Evolutionary conservation across 495 filamentous ascomycete species (phyloP).

Genomic region (Schizothecium vesticola): DNA sequence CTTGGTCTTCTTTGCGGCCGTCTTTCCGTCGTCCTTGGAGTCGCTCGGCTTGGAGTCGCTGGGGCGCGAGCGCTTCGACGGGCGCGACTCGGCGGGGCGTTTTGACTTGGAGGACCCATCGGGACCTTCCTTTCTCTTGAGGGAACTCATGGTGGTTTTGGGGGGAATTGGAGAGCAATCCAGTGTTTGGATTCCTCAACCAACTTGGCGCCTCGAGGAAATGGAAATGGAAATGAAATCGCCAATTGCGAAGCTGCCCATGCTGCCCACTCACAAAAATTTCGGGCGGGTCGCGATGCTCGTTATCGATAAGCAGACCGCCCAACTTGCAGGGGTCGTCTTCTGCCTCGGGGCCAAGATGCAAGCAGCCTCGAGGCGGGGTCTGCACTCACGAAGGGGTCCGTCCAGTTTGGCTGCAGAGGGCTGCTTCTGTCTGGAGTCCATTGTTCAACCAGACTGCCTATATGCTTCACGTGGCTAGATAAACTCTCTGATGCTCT

Average conservation of each 20-base stretch:
- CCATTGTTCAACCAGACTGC: background rate
- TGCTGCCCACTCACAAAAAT: slow-evolving; percentile 24
- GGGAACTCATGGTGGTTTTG: slow-evolving; percentile 34
- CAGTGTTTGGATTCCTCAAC: slow-evolving; percentile 7
- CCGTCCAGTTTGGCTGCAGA: background rate
- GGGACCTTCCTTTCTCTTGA: slow-evolving; percentile 46
- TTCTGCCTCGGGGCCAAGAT: background rate
- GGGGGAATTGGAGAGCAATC: slow-evolving; percentile 21
- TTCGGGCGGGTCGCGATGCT: slow-evolving; percentile 22
- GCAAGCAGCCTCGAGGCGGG: no score
- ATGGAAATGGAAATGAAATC: slow-evolving; percentile 1
- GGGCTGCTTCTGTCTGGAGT: background rate
- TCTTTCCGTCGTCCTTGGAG: slow-evolving; percentile 13
- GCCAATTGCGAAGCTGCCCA: background rate
- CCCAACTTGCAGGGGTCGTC: no score
- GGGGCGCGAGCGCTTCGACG: slow-evolving; percentile 41
- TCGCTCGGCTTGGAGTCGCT: slow-evolving; percentile 25
- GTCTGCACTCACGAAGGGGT: background rate
- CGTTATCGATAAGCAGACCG: slow-evolving; percentile 32
- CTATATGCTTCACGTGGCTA: background rate
- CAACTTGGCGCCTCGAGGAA: slow-evolving; percentile 14
- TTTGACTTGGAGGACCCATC: slow-evolving; percentile 37
- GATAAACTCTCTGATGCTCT: background rate
- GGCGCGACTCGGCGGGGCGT: slow-evolving; percentile 29
- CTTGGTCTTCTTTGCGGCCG: slow-evolving; percentile 19